Evolutionary conservation across 2,329 filamentous ascomycete genomes (phyloP).

Genomic region (Trichoderma brevicompactum): DNA sequence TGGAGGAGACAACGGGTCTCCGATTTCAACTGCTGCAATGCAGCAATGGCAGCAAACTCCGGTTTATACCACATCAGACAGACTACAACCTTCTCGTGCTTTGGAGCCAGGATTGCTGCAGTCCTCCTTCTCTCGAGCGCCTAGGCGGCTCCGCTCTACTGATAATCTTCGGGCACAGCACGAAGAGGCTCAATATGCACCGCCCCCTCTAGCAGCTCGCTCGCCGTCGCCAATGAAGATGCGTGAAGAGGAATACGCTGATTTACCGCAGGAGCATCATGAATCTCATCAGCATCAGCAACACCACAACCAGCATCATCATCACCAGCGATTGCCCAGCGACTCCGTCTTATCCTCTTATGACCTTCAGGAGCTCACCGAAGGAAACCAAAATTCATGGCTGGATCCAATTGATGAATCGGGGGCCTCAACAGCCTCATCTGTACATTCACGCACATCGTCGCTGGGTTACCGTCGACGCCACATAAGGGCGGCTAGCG

Average conservation of each 20-base stretch:
- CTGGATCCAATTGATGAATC: slow-evolving; percentile 94
- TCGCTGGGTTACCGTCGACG: slow-evolving; percentile 70
- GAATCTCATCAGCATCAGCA: slow-evolving; percentile 33
- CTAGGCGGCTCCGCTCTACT: slow-evolving; percentile 39
- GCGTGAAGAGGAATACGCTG: slow-evolving; percentile 32
- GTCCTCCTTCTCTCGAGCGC: slow-evolving; percentile 59
- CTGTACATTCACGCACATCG: slow-evolving; percentile 78
- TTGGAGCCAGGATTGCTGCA: slow-evolving; percentile 47
- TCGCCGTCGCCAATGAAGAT: slow-evolving; percentile 50
- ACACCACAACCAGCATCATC: background rate
- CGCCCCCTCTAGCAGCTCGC: slow-evolving; percentile 69
- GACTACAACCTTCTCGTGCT: slow-evolving; percentile 36
- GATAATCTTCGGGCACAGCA: slow-evolving; percentile 50
- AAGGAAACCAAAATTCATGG: slow-evolving; percentile 82
- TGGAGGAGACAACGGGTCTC: slow-evolving; percentile 34
- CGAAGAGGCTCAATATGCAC: slow-evolving; percentile 65
- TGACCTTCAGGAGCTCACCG: slow-evolving; percentile 46
- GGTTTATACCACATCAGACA: slow-evolving; percentile 34
- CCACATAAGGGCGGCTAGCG: slow-evolving; percentile 69
- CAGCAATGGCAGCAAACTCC: slow-evolving; percentile 29
- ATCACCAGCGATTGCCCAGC: slow-evolving; percentile 11
- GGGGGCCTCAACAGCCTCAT: slow-evolving; percentile 76
- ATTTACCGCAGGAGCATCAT: slow-evolving; percentile 15
- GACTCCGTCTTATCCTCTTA: slow-evolving; percentile 27
- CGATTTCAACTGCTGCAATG: background rate